Percentiles rank a stretch among this genome's conserved stretches.
These are phyloP conservation scores for Schizophyllum amplum DNA, from an alignment of 1,284 basidiomycete genomes.

Conservation along the genomic window DNA sequence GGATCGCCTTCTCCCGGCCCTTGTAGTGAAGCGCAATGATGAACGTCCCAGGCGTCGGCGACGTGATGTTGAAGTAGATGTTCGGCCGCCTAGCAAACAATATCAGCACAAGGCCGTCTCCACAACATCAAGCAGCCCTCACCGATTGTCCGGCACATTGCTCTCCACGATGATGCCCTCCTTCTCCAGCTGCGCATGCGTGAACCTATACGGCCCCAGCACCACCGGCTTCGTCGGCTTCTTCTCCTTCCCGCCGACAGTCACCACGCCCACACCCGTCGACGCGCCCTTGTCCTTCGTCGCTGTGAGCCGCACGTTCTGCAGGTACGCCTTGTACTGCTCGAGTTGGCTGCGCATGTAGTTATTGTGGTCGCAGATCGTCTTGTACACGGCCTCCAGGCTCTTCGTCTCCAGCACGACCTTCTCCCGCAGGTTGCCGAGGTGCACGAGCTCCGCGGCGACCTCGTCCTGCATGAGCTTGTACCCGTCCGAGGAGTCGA, in stretches of 20 bases:
- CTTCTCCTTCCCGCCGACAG: conserved; percentile 96
- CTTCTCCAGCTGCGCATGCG: conserved; percentile 96
- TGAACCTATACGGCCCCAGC: conserved; percentile 94
- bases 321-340: conserved; percentile 98
- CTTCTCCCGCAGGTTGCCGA: conserved; percentile 95
- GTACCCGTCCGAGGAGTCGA: conserved; percentile 80
- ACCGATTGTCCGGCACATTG: conserved; percentile 97
- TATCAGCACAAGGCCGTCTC: conserved; percentile 8
- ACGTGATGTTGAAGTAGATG: conserved; percentile 98
- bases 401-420: conserved; percentile 88
- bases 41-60: conserved; percentile 96
- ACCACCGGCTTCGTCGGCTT: conserved; percentile 81
- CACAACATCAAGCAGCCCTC: conserved; percentile 21
- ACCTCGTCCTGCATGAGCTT: conserved; percentile 98
- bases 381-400: conserved; percentile 96
- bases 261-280: conserved; percentile 90
- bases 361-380: conserved; percentile 98
- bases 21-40: conserved; percentile 99
- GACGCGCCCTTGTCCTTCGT: conserved; percentile 78
- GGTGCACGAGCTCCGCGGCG: conserved; percentile 87
- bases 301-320: conserved; percentile 90
- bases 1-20: conserved; percentile 96
- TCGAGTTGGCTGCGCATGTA: conserved; percentile 95
- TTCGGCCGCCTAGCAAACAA: conserved; percentile 74
- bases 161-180: conserved; percentile 99